Evolutionary conservation across 2,329 filamentous ascomycete genomes (phyloP).

Genomic region (Phoma sp.): DNA sequence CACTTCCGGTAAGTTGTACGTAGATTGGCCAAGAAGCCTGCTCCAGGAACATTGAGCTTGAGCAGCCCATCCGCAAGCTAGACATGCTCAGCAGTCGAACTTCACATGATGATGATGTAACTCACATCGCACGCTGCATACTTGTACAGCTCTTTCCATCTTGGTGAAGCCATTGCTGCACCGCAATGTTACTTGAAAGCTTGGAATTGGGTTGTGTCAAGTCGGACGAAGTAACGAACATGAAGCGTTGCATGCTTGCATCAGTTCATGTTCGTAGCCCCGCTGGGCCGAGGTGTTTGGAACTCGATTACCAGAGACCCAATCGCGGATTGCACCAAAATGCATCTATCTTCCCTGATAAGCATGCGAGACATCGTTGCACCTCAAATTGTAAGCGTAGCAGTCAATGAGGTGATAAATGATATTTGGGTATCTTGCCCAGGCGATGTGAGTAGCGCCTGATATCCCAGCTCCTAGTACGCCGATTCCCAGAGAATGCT

Average conservation of each 20-base stretch:
- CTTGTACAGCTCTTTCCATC: slow-evolving; percentile 39
- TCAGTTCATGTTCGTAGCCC: slow-evolving; percentile 19
- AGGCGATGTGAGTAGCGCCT: slow-evolving; percentile 12
- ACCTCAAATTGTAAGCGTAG: too few relatives aligned
- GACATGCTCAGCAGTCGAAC: slow-evolving; percentile 18
- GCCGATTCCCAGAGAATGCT: slow-evolving; percentile 9
- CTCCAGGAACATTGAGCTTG: slow-evolving; percentile 69
- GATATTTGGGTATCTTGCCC: slow-evolving; percentile 19
- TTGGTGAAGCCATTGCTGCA: slow-evolving; percentile 31
- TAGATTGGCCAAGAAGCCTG: slow-evolving; percentile 71
- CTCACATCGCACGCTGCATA: slow-evolving; percentile 46
- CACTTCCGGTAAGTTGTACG: slow-evolving; percentile 49
- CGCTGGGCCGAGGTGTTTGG: slow-evolving; percentile 25
- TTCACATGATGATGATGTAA: background rate
- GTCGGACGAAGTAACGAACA: background rate
- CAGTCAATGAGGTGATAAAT: slow-evolving; percentile 1
- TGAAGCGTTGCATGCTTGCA: background rate
- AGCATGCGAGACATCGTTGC: too few relatives aligned
- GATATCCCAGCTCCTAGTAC: slow-evolving; percentile 16
- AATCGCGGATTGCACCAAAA: background rate
- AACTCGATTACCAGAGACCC: background rate
- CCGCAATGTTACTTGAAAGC: background rate
- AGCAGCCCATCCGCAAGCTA: slow-evolving; percentile 70
- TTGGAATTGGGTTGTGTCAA: background rate
- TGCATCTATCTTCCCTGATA: too few relatives aligned